These are phyloP conservation scores for Leonotis leonurus DNA, from an alignment of 257 asterid genomes.

Conservation along the genomic window DNA sequence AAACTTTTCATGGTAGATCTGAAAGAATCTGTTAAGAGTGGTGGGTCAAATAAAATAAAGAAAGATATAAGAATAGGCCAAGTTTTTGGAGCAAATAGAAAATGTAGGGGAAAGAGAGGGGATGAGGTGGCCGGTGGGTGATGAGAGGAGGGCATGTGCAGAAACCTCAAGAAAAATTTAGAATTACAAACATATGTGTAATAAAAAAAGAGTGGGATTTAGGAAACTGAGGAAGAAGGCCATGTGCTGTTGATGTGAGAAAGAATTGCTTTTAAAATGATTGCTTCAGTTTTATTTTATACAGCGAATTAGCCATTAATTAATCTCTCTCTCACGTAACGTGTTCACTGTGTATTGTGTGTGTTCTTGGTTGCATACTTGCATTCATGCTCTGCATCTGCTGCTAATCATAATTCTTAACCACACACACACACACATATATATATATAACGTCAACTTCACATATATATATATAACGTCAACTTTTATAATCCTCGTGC, in stretches of 20 bases:
- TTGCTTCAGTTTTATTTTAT: slow-evolving; percentile 13
- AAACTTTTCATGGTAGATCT: slow-evolving; percentile 36
- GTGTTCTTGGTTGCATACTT: slow-evolving; percentile 31
- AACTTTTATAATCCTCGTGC: slow-evolving; percentile 10
- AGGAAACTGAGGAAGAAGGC: slow-evolving; percentile 20
- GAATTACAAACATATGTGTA: too few species aligned
- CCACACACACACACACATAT: too few species aligned
- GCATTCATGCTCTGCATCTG: slow-evolving; percentile 13
- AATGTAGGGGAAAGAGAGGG: slow-evolving; percentile 29
- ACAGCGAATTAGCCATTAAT: too few species aligned
- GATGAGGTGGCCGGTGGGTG: slow-evolving; percentile 17
- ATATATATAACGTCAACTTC: background rate
- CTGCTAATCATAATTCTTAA: background rate
- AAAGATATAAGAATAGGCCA: slow-evolving; percentile 25
- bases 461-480: background rate
- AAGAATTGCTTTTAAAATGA: slow-evolving; percentile 23
- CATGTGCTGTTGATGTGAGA: slow-evolving; percentile 26
- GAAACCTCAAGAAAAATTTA: background rate
- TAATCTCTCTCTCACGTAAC: too few species aligned
- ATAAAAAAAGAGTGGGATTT: slow-evolving; percentile 18
- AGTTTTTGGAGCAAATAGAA: slow-evolving; percentile 35
- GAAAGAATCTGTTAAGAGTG: slow-evolving; percentile 28
- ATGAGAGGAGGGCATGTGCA: slow-evolving; percentile 56
- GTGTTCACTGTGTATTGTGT: too few species aligned
- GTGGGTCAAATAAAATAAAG: slow-evolving; percentile 34